Evolutionary conservation across 2,329 filamentous ascomycete species (phyloP).

Genomic region (Penicillium sp.): DNA sequence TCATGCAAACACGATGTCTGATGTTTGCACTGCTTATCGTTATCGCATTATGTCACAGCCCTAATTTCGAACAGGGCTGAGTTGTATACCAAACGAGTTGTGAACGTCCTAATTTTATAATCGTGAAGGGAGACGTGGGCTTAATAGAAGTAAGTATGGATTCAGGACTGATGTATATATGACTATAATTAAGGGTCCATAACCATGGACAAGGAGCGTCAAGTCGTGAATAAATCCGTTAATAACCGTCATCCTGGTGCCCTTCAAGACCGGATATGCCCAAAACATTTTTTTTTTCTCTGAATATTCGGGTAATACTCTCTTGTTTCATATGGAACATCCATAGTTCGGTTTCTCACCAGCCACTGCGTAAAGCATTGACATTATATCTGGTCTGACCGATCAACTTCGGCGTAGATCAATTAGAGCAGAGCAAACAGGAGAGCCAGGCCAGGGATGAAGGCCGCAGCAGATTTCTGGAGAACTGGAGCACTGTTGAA

Average conservation of each 20-base stretch:
- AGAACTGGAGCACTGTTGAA: conserved; percentile 17
- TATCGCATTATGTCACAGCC: conserved; percentile 11
- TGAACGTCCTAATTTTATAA: neutral
- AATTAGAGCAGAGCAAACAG: conserved; percentile 16
- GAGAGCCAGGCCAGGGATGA: conserved; percentile 14
- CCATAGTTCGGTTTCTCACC: no score
- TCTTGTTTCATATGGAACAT: neutral
- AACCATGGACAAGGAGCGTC: conserved; percentile 15
- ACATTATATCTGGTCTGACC: neutral
- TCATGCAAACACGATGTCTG: conserved; percentile 10
- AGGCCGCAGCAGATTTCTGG: conserved; percentile 11
- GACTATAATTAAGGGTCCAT: conserved; percentile 13
- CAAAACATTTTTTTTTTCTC: conserved; percentile 15
- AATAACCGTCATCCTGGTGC: conserved; percentile 7
- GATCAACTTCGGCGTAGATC: neutral
- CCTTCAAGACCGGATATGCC: neutral
- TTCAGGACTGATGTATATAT: conserved; percentile 12
- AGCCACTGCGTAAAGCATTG: neutral
- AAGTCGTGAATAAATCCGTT: conserved; percentile 11
- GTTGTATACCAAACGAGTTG: neutral
- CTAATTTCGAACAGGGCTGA: conserved; percentile 1
- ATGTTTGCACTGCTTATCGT: conserved; percentile 18
- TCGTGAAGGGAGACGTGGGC: neutral
- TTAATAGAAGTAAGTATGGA: neutral
- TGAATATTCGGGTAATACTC: neutral